Evolutionary conservation across 106 monocot species (phyloP).

Genomic region (Allium sativum): DNA sequence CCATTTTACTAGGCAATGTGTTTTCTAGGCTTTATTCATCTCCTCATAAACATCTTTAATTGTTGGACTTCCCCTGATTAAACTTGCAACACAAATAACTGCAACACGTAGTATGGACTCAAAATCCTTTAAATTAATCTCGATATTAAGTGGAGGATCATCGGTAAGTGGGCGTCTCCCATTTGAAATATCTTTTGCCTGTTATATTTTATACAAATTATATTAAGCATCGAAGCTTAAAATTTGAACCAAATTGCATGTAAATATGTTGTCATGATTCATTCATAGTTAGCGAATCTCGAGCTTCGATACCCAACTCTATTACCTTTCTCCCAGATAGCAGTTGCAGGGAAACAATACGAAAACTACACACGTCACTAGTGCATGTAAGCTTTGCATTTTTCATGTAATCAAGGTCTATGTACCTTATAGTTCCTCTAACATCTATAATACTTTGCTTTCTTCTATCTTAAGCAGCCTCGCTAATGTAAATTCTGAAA

Average conservation of each 20-base stretch:
- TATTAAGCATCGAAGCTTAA: not conserved
- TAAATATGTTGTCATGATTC: not conserved
- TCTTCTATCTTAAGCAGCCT: conserved; percentile 25
- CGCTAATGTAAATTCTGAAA: conserved; percentile 37
- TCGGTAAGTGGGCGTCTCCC: conserved; percentile 19
- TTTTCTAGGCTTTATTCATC: conserved; percentile 20
- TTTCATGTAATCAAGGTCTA: conserved; percentile 43
- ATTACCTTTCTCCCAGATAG: conserved; percentile 37
- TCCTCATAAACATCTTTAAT: conserved; percentile 27
- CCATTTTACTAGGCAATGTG: conserved; percentile 14
- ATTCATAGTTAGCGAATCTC: conserved; percentile 31
- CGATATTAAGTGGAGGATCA: conserved; percentile 22
- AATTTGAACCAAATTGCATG: too few relatives aligned
- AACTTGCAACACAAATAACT: conserved; percentile 29
- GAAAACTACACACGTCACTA: conserved; percentile 42
- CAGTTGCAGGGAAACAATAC: conserved; percentile 28
- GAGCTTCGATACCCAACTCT: conserved; percentile 28
- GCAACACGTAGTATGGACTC: conserved; percentile 20
- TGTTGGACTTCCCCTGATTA: conserved; percentile 28
- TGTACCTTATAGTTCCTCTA: conserved; percentile 41
- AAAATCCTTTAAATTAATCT: conserved; percentile 19
- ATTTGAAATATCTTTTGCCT: conserved; percentile 29
- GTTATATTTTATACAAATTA: not conserved
- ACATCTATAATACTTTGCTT: conserved; percentile 28
- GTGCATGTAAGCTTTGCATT: conserved; percentile 25